Base-by-base conservation (phyloP, 1,139 yeast genomes). In the Hemisphaericaspora xylanilytica region DNA sequence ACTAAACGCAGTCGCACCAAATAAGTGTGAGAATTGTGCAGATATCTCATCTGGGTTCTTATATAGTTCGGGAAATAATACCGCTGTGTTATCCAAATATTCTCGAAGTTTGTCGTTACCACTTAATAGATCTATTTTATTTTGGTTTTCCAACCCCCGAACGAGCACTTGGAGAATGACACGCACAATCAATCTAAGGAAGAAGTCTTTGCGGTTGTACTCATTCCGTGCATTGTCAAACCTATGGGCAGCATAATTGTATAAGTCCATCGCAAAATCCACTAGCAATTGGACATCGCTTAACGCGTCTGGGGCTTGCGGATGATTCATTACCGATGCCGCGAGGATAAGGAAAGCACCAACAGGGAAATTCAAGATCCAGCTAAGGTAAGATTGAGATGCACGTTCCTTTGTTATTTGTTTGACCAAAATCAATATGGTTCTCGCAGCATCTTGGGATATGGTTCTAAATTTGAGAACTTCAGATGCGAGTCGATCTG, bases 391-490 rank as follows among this genome's bases (percentile, higher is more conserved):
- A 1, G 68, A 51, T 18, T 53, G 44, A 0, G 63, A 52, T 0
- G 54, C 42, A 7, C 46, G 48, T 5, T 47, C 43, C 17, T 51
- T 49, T 32, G 53, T 53, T 18, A 65, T 28, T 31, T 50, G 55
- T 11, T 47, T 49, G 3, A 55, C 50, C 28, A 65, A 45, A 14
- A 53, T 51, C 24, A 69, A 46, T 5, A 68, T 60, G 1, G 73
- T 67, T 40, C 73, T 51, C 3, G 73, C 66, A 16, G 70, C 55
- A 38, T 65, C 59, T 18, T 62, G 43, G 1, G 64, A 57, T 22
- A 63, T 36, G 26, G 55, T 53, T 29, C 70, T 45, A 37, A 56
- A 55, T 28, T 48, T 53, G 2, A 45, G 31, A 20, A 47, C 43
- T 20, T 53, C 49, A 6, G 41, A 42, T 17, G 50, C 48, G 28